Conservation (phyloP, 306 rosid genomes). For the Lotus japonicus region DNA sequence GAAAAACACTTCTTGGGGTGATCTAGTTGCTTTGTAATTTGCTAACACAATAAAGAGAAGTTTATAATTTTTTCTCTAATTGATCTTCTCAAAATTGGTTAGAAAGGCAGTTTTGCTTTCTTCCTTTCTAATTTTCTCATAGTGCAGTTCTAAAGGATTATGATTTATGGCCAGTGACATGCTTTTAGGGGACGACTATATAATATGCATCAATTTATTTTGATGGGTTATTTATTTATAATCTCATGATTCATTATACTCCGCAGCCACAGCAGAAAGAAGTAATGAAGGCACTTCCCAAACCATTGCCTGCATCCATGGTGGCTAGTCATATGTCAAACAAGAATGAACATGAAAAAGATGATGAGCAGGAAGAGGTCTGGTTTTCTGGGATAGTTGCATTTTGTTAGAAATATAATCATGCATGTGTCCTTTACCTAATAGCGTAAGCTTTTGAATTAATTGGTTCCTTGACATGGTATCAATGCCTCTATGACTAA, state of each 20-base stretch:
- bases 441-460: too few relatives aligned
- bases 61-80: background rate
- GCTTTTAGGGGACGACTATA: background rate
- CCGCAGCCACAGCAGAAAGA: slow-evolving; percentile 61
- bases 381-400: slow-evolving; percentile 18
- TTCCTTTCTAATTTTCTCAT: background rate
- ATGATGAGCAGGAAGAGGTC: slow-evolving; percentile 53
- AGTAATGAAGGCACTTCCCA: slow-evolving; percentile 58
- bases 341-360: slow-evolving; percentile 47
- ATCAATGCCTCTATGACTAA: too few relatives aligned
- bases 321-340: slow-evolving; percentile 29
- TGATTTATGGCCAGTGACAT: background rate
- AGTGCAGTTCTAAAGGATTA: background rate
- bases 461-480: too few relatives aligned
- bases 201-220: background rate
- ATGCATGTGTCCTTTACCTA: too few relatives aligned
- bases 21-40: background rate
- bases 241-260: slow-evolving; percentile 3
- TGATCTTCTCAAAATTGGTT: background rate
- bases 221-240: background rate
- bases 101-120: background rate
- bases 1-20: background rate
- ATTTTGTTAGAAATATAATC: too few relatives aligned
- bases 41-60: background rate
- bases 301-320: slow-evolving; percentile 53